Percentiles rank a stretch among this genome's conserved stretches.
These are phyloP conservation scores for Carex myosuroides DNA, from an alignment of 176 grass and related monocot species.

Conservation along the genomic window DNA sequence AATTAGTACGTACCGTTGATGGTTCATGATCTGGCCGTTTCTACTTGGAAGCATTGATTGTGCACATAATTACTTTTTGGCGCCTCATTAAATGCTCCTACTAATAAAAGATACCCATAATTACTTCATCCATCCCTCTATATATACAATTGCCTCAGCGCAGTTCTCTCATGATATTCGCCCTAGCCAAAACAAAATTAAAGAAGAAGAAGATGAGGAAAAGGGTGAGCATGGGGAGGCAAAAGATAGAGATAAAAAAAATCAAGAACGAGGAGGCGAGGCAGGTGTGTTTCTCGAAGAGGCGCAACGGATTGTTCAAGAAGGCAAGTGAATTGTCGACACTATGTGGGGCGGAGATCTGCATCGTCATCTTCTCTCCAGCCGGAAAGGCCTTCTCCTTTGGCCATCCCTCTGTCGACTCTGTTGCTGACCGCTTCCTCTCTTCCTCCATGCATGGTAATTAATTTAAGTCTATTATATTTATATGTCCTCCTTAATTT, in stretches of 20 bases:
- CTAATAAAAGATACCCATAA: background rate
- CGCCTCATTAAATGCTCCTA: background rate
- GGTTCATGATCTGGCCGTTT: too few species aligned
- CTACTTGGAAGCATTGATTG: too few species aligned
- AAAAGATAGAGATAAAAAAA: conserved; percentile 27
- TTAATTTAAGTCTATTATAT: background rate
- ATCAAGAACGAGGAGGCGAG: conserved; percentile 32
- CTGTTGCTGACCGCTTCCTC: conserved; percentile 30
- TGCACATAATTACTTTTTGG: too few species aligned
- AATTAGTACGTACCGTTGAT: too few species aligned
- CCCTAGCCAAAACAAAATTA: background rate
- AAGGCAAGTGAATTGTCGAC: conserved; percentile 47
- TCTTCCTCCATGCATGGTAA: conserved; percentile 1
- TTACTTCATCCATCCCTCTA: background rate
- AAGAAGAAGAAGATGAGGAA: conserved; percentile 4
- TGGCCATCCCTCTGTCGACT: conserved; percentile 43
- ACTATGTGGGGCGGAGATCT: conserved; percentile 41
- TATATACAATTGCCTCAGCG: background rate
- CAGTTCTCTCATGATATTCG: background rate
- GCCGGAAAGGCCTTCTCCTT: conserved; percentile 57
- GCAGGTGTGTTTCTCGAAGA: conserved; percentile 54
- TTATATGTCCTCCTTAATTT: background rate
- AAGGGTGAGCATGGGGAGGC: conserved; percentile 12
- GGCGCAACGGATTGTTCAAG: conserved; percentile 33
- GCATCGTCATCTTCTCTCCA: conserved; percentile 45